phyloP scores from a whole-genome alignment of 164 flowering plant genomes.

The Vitis labrusca region DNA sequence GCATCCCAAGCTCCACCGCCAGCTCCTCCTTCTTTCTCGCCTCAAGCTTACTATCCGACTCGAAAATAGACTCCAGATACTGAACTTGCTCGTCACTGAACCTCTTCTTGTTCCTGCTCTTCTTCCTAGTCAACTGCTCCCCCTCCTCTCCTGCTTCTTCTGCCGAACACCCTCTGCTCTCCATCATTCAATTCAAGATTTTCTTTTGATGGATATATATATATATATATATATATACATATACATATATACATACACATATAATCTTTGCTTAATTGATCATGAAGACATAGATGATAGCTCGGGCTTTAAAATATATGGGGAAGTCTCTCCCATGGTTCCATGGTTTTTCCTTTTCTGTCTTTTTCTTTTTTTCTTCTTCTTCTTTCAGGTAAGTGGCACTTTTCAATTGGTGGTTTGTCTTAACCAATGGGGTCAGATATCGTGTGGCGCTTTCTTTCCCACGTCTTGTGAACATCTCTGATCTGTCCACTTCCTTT shows the following conservation, averaged over 20 bases:
- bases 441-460: slow-evolving; percentile 12
- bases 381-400: slow-evolving; percentile 6
- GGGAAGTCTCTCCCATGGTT: neutral
- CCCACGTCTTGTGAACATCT: slow-evolving; percentile 9
- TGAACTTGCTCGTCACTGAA: slow-evolving; percentile 61
- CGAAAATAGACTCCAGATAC: slow-evolving; percentile 61
- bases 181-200: slow-evolving; percentile 13
- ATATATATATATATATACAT: no score
- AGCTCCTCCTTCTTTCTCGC: slow-evolving; percentile 59
- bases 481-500: neutral
- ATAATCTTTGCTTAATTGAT: neutral
- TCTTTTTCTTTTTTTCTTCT: no score
- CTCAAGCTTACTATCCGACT: slow-evolving; percentile 64
- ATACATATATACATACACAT: no score
- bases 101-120: slow-evolving; percentile 46
- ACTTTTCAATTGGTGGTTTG: neutral
- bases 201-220: neutral
- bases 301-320: no score
- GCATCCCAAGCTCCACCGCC: slow-evolving; percentile 67
- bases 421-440: slow-evolving; percentile 5
- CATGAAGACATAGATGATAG: neutral
- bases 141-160: neutral
- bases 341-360: no score
- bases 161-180: slow-evolving; percentile 9
- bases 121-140: slow-evolving; percentile 16